Base-by-base conservation (phyloP, 2,329 filamentous ascomycete genomes). In the Fusarium sororula region DNA sequence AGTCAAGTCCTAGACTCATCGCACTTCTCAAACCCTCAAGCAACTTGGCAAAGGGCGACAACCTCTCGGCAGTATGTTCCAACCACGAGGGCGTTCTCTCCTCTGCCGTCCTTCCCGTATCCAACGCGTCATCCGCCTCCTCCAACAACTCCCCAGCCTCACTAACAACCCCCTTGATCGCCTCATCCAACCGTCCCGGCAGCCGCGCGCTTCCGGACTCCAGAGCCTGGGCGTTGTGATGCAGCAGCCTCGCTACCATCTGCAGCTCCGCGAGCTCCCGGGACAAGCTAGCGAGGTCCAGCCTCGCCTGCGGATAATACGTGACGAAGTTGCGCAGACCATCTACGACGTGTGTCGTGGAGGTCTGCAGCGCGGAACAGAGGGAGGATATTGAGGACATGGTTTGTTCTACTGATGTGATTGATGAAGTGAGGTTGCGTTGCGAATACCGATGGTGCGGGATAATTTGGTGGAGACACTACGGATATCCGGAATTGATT, bases 241-340 rank as follows among this genome's bases (percentile, higher is more conserved):
- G 64, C 42, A 79, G 73, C 35, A 78, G 66, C 17, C 76, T 75
- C n/a, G 77, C 67, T 14, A 72, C 74, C 67, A 78, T 73, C 66
- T 76, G 76, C 7, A 79, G 57, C 62, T 78, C 76, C 7, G 77
- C 72, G 15, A 80, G 74, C 72, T 79, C 78, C n/a, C 77, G 78
- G 24, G 74, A 77, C 51, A 37, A 79, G 64, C 26, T 63, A 47
- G 70, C 64, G 7, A 79, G 70, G 62, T 75, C 75, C 15, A 77
- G 67, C 26, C 78, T 77, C 32, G 76, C 68, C 22, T 71, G 73
- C 32, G 78, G 76, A 45, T 73, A 76, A 17, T 70, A 63, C 42
- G 76, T 70, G 32, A 79, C 68, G 28, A 79, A 78, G 57, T 67
- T 69, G 45, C 75, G 66, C 47, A 79, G 75, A 35, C 66, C 72